Evolutionary conservation across 164 flowering plant species (phyloP).

Genomic region (Pachysandra terminalis): DNA sequence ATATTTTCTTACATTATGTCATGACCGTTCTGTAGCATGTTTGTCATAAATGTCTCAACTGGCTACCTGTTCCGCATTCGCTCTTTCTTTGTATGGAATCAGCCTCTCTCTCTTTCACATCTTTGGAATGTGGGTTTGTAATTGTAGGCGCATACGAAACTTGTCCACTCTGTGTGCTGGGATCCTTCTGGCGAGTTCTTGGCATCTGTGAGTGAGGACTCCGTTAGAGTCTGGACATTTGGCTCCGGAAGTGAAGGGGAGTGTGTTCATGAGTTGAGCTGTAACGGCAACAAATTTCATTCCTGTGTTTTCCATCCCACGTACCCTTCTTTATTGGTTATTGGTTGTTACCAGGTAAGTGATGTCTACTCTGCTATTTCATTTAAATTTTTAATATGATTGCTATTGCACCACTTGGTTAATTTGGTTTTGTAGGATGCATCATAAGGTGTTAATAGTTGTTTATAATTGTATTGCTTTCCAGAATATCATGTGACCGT

Average conservation of each 20-base stretch:
- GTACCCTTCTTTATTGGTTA: constrained; percentile 47
- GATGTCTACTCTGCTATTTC: constrained; percentile 1
- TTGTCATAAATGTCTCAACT: not conserved
- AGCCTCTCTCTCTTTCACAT: not conserved
- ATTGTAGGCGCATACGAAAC: constrained; percentile 57
- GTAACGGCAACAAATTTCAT: constrained; percentile 49
- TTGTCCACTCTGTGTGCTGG: constrained; percentile 68
- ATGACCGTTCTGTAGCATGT: not conserved
- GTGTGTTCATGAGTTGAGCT: constrained; percentile 62
- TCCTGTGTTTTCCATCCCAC: constrained; percentile 76
- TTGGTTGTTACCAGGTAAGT: constrained; percentile 77
- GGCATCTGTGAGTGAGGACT: constrained; percentile 75
- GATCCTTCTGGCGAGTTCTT: constrained; percentile 62
- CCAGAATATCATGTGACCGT: no score
- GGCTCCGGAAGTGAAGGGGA: constrained; percentile 54
- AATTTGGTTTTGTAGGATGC: not conserved
- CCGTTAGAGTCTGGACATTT: constrained; percentile 64
- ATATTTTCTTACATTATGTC: not conserved
- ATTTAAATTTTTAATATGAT: not conserved
- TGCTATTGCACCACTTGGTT: not conserved
- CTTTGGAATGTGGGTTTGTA: not conserved
- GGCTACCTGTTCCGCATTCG: not conserved
- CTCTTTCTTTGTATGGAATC: not conserved
- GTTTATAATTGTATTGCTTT: no score
- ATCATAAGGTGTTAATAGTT: no score